phyloP scores from a whole-genome alignment of 2,329 filamentous ascomycete genomes.

The Colletotrichum godetiae region DNA sequence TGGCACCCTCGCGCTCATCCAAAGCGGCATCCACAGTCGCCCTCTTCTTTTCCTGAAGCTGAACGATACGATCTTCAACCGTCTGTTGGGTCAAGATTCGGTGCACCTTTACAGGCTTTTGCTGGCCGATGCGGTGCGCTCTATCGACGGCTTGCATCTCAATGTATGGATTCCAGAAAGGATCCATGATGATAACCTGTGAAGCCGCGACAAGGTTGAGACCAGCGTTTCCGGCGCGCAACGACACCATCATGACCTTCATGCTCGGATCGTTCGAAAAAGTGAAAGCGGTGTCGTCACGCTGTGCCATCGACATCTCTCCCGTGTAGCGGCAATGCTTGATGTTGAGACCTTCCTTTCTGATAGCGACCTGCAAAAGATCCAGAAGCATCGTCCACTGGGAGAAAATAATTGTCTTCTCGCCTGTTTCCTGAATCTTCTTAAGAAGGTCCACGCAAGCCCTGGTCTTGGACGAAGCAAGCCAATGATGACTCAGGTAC shows the following conservation, averaged over 20 bases:
- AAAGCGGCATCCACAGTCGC: conserved; percentile 82
- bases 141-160: conserved; percentile 94
- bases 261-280: conserved; percentile 70
- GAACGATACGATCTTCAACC: conserved; percentile 88
- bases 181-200: conserved; percentile 90
- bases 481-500: conserved; percentile 75
- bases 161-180: conserved; percentile 94
- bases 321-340: conserved; percentile 80
- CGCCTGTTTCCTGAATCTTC: conserved; percentile 59
- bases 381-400: conserved; percentile 86
- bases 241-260: conserved; percentile 80
- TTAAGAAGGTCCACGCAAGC: conserved; percentile 74
- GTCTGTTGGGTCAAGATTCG: conserved; percentile 81
- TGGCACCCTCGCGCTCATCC: conserved; percentile 77
- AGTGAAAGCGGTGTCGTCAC: conserved; percentile 73
- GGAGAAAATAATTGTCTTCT: conserved; percentile 86
- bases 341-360: conserved; percentile 59
- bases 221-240: conserved; percentile 86
- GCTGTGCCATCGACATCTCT: conserved; percentile 74
- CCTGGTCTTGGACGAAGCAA: conserved; percentile 80
- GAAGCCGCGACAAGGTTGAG: conserved; percentile 87
- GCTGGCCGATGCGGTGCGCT: conserved; percentile 88
- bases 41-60: conserved; percentile 82
- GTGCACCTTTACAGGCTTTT: conserved; percentile 79
- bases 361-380: conserved; percentile 78